Percentiles rank a stretch among this genome's conserved stretches.
Evolutionary conservation across 78 protist species (phyloP).

Genomic region (Protostelium mycophagum): DNA sequence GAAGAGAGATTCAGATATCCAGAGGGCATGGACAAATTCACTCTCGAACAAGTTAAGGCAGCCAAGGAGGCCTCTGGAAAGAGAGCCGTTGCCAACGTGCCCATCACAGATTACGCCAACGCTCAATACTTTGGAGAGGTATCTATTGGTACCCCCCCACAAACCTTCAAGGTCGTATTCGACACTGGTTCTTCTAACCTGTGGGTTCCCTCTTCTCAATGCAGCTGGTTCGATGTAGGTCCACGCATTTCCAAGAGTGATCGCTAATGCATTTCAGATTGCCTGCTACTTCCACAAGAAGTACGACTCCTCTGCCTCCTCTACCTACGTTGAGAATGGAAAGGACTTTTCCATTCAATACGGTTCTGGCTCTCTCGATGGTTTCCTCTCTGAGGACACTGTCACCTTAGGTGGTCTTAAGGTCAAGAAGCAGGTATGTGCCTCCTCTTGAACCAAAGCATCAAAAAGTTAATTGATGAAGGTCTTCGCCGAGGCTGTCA

Average conservation of each 20-base stretch:
- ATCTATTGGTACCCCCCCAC: conserved; percentile 94
- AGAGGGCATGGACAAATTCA: not conserved
- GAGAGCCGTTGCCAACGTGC: not conserved
- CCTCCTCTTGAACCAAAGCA: not conserved
- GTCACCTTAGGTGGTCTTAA: conserved; percentile 77
- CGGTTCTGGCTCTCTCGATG: conserved; percentile 90
- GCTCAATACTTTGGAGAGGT: conserved; percentile 94
- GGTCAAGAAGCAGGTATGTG: conserved; percentile 27
- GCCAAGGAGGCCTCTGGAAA: not conserved
- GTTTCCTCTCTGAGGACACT: conserved; percentile 74
- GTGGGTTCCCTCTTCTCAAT: conserved; percentile 80
- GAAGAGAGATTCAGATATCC: not conserved
- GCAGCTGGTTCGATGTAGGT: conserved; percentile 6
- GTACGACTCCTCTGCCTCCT: conserved; percentile 72
- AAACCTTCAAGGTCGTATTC: conserved; percentile 87
- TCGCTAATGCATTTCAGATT: not conserved
- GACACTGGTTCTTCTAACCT: conserved; percentile 97
- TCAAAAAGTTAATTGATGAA: not conserved
- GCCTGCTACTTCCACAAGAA: conserved; percentile 79
- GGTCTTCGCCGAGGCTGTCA: conserved; percentile 89
- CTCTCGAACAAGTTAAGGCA: too few species aligned
- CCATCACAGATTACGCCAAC: not conserved
- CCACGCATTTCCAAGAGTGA: conserved; percentile 32
- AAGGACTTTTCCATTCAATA: conserved; percentile 81
- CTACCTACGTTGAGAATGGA: conserved; percentile 82